Evolutionary conservation across 2,329 filamentous ascomycete genomes (phyloP).

Genomic region (Annulohypoxylon truncatum): DNA sequence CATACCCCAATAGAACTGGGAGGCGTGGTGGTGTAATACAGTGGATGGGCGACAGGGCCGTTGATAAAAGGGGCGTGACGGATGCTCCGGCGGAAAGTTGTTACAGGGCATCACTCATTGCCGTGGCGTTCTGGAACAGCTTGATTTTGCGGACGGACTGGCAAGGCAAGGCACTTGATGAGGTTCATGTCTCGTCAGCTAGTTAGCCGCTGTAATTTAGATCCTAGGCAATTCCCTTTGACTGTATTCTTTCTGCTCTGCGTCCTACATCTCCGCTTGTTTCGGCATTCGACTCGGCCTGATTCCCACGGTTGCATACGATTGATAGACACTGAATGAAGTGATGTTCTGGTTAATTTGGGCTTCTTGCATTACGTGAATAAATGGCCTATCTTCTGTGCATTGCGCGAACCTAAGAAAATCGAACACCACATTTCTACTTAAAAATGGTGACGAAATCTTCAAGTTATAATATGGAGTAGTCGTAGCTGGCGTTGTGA

Average conservation of each 20-base stretch:
- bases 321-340: conserved; percentile 53
- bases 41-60: conserved; percentile 47
- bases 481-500: conserved; percentile 2
- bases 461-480: not conserved
- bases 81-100: conserved; percentile 60
- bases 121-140: conserved; percentile 54
- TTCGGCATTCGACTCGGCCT: conserved; percentile 46
- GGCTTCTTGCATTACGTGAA: conserved; percentile 26
- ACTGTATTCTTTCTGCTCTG: conserved; percentile 54
- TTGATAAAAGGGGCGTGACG: conserved; percentile 59
- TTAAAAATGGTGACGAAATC: not conserved
- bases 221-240: conserved; percentile 67
- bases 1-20: conserved; percentile 58
- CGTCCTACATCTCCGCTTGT: conserved; percentile 52
- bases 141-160: conserved; percentile 51
- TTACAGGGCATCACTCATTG: conserved; percentile 52
- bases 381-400: not conserved
- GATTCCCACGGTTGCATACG: conserved; percentile 52
- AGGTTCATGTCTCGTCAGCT: conserved; percentile 60
- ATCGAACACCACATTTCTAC: not conserved
- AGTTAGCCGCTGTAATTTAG: conserved; percentile 71
- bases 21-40: conserved; percentile 54
- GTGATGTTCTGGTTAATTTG: conserved; percentile 39
- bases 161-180: conserved; percentile 53
- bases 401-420: not conserved